These are phyloP conservation scores for Nicotiana rustica DNA, from an alignment of 305 asterid genomes.

Conservation along the genomic window DNA sequence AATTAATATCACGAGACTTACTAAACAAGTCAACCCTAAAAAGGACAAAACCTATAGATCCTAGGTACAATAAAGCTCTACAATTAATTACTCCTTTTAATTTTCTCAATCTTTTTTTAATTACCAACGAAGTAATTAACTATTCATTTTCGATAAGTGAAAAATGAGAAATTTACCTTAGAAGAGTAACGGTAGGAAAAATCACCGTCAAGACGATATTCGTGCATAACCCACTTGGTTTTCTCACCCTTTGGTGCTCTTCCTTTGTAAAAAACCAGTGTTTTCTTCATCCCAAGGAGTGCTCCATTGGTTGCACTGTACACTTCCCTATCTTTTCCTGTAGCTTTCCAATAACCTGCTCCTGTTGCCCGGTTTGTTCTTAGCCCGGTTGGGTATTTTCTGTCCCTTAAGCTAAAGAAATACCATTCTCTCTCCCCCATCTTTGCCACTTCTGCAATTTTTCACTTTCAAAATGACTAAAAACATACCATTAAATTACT, in stretches of 20 bases:
- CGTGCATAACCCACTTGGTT: conserved; percentile 97
- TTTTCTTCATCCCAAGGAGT: conserved; percentile 82
- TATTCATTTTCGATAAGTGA: too few species aligned
- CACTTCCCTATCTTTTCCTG: conserved; percentile 77
- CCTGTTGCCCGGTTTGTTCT: conserved; percentile 84
- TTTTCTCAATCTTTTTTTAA: not conserved
- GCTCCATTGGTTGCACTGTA: conserved; percentile 46
- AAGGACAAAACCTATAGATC: conserved; percentile 38
- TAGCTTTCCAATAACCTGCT: conserved; percentile 89
- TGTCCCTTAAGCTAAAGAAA: conserved; percentile 76
- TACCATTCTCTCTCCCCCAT: conserved; percentile 94
- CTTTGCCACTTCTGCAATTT: conserved; percentile 59
- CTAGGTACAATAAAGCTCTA: not conserved
- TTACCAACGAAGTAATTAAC: too few species aligned
- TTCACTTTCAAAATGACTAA: not conserved
- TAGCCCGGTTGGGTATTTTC: conserved; percentile 80
- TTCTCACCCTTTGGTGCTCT: conserved; percentile 85
- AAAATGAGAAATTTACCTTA: conserved; percentile 50
- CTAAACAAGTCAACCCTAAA: conserved; percentile 51
- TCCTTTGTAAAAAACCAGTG: conserved; percentile 87
- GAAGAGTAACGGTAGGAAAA: conserved; percentile 70
- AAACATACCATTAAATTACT: not conserved
- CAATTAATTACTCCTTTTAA: not conserved
- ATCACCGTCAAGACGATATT: conserved; percentile 78
- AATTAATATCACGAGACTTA: conserved; percentile 35